Base-by-base conservation (phyloP, 805 yeast genomes). In the Maudiozyma turicensis region DNA sequence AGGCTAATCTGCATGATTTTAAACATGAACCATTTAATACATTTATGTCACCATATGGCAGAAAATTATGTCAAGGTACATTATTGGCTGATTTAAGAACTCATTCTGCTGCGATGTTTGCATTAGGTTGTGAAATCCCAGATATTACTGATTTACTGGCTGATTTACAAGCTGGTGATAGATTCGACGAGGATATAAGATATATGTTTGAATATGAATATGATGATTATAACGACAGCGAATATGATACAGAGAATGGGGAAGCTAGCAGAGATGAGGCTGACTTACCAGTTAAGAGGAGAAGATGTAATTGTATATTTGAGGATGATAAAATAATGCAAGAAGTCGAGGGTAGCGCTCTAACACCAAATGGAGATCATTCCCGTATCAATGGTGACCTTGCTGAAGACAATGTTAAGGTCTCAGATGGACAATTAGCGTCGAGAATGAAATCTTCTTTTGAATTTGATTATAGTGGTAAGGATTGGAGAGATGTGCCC, bases 401-500 rank as follows among this genome's bases (percentile, higher is more conserved):
- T 20, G 43, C 37, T 15, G 34, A 5, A 35, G 15, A 14, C 2
- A 28, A 13, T 31, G 34, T 3, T 13, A 35, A 46, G 9, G 7
- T 9, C 9, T 14, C 37, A 11, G 40, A 33, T 14, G 40, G 20
- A 20, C 50, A 44, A 26, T 32, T 52, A n/a, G 73, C 75, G 1
- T 64, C 68, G 1, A 58, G 76, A 52, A 60, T 72, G 3, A 51
- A 58, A 8, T 52, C 57, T 2, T 59, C 66, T 1, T 65, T 77
- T 38, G 80, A 77, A 45, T 75, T 78, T 60, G 86, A 81, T 59
- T 74, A 76, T 30, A 61, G 71, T 43, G 87, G 86, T 0, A 69
- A 77, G 35, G 89, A 84, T 64, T 82, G 89, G 86, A 67, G 88
- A 56, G 89, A 82, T 61, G 70, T 81, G 10, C 84, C 86, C 3